Percentiles rank a stretch among this genome's conserved stretches.
Evolutionary conservation across 495 filamentous ascomycete genomes (phyloP).

Genomic region (Annulohypoxylon maeteangense): DNA sequence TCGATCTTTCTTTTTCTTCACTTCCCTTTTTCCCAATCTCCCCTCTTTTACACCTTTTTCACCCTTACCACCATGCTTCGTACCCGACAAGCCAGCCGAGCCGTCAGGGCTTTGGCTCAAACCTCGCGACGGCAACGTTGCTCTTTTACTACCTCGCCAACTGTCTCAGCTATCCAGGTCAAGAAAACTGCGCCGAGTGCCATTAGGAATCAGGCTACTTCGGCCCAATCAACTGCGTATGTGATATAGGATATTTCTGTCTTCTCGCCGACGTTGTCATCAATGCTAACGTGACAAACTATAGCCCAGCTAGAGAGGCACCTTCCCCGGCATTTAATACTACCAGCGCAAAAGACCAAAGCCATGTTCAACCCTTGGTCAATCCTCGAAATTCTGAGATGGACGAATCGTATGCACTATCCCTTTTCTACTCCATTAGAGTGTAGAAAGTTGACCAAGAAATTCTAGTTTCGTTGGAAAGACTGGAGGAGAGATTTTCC

Average conservation of each 20-base stretch:
- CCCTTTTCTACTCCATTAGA: conserved; percentile 27
- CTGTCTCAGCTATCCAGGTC: conserved; percentile 42
- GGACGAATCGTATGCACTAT: conserved; percentile 74
- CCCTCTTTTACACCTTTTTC: conserved; percentile 7
- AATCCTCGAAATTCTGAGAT: conserved; percentile 70
- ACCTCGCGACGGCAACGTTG: conserved; percentile 46
- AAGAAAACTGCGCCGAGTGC: conserved; percentile 44
- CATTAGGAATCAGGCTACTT: conserved; percentile 53
- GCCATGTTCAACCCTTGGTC: conserved; percentile 76
- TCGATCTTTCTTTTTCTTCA: conserved; percentile 23
- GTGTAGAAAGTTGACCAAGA: conserved; percentile 44
- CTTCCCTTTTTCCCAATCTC: neutral
- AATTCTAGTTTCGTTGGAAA: conserved; percentile 84
- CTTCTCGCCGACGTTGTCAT: neutral
- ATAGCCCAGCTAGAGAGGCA: conserved; percentile 56
- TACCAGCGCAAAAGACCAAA: conserved; percentile 55
- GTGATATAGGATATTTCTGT: conserved; percentile 30
- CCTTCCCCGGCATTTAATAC: conserved; percentile 79
- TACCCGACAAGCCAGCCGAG: conserved; percentile 53
- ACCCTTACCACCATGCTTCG: conserved; percentile 54
- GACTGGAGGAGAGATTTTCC: conserved; percentile 96
- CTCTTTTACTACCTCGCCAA: conserved; percentile 38
- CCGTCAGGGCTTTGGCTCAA: conserved; percentile 56
- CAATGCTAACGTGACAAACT: conserved; percentile 34
- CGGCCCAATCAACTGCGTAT: conserved; percentile 46